Base-by-base conservation (phyloP, 2,329 filamentous ascomycete genomes). In the Arachnomyces sp. region DNA sequence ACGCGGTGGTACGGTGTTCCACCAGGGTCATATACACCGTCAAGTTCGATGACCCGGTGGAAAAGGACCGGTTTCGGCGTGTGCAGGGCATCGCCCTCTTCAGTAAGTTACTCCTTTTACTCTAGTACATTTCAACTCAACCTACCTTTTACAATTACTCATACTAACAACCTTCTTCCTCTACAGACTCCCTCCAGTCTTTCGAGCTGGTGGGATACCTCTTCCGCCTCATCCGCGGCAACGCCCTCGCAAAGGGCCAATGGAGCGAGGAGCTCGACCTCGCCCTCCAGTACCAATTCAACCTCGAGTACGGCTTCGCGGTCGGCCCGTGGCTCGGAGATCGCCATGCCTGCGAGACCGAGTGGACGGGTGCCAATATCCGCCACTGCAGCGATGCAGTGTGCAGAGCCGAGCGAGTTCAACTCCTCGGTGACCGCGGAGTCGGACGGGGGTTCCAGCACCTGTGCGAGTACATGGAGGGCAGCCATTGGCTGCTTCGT, bases 1-100 rank as follows among this genome's bases (percentile, higher is more conserved):
- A 40, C 9, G 3, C 42, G 11, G 28, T 25, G 6, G 28, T 48
- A 7, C 46, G 52, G n/a, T 61, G 57, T 43, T 52, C 58, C 13
- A 43, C 43, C 25, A 36, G 36, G 21, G 31, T 59, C 4, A 9
- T 53, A 7, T 25, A 42, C 16, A 40, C 39, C 3, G 45, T 62
- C 16, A 44, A 31, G 3, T 57, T 60, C 18, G 44, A 52, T 15
- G 47, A 57, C 13, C 42, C 49, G 1, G 39, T 18, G 8, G 46
- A 54, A 38, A 60, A 56, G 18, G 60, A 63, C 43, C 52, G 52
- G 18, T 62, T 63, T 40, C 56, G 59, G 12, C 56, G 60, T 14
- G 42, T 55, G 6, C 48, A 63, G 4, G 60, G 57, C 13, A 45
- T 53, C 17, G 56, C 53, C 34, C 46, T 63, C 3, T 54, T 62